Base-by-base conservation (phyloP, 192 early-diverging fungal genomes). In the Allomyces javanicus region DNA sequence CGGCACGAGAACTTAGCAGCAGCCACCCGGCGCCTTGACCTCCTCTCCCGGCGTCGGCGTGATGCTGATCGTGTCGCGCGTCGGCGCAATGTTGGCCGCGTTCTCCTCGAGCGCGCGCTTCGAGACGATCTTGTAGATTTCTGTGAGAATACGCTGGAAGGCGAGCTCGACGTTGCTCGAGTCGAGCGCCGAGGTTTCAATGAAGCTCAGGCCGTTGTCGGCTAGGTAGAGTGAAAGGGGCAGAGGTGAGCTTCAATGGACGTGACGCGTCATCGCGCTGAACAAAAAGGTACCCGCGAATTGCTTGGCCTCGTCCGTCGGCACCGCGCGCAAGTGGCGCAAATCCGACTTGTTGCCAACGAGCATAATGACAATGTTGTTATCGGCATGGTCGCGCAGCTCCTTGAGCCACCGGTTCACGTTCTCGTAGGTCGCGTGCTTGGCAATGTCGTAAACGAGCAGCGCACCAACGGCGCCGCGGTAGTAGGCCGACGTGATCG, bases 331-430 rank as follows among this genome's bases (percentile, higher is more conserved):
- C 67, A 94, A 78, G 74, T 97, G 94, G 73, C 89, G 83, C 82
- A 97, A 80, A 89, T 98, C 96, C 71, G 86, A 91, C 88, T 99
- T 99, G 83, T 99, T 99, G 65, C 94, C 96, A 21, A 99, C 96
- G 66, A 99, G 81, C 91, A 97, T 97, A 63, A 97, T 96, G 25
- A 93, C 90, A 85, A 99, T 99, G 81, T 96, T 97, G 77, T 81
- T 87, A 75, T 94, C 92, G 62, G 92, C 93, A 73, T 96, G 92
- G 76, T 96, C 93, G 62, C 91, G 88, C 58, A 99, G 81, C 76
- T 99, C 96, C 80, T 97, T 96, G 66, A 99, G 81, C 96, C 96
- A 99, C 64, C 92, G 89, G 62, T 85, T 86, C 22, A 97, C 94
- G 74, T 88, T 94, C 74, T 97, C 93, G 74, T 94, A 99, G 44